Conservation (phyloP, 495 filamentous ascomycete genomes). For the Entonaema liquescens region DNA sequence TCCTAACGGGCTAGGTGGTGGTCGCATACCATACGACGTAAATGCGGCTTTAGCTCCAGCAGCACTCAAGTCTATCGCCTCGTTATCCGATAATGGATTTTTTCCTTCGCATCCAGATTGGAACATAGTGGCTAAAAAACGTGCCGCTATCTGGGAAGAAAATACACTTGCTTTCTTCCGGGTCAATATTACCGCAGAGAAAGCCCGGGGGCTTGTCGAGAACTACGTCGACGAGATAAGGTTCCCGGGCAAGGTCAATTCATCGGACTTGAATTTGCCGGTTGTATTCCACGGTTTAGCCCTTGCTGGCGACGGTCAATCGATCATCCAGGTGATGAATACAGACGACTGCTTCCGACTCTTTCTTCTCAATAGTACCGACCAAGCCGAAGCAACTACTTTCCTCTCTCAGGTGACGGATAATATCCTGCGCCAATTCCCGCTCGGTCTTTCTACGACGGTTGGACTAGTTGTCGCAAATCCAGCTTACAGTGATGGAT, state of each 20-base stretch:
- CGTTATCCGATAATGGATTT: conserved; percentile 59
- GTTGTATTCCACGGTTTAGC: conserved; percentile 62
- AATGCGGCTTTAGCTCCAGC: conserved; percentile 71
- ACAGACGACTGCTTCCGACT: conserved; percentile 71
- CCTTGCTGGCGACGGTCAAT: conserved; percentile 62
- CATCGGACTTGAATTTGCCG: conserved; percentile 26
- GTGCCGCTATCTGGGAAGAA: conserved; percentile 71
- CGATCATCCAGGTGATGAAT: conserved; percentile 67
- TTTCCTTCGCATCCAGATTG: conserved; percentile 60
- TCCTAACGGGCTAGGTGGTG: conserved; percentile 67
- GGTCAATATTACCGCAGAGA: conserved; percentile 52
- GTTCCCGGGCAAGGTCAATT: conserved; percentile 60
- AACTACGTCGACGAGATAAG: conserved; percentile 53
- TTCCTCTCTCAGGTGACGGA: conserved; percentile 65
- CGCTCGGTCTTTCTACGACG: conserved; percentile 64
- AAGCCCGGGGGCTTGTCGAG: conserved; percentile 57
- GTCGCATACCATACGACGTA: conserved; percentile 71
- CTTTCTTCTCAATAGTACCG: conserved; percentile 68
- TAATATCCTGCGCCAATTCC: conserved; percentile 65
- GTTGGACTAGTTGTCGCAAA: conserved; percentile 69
- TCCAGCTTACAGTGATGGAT: conserved; percentile 64
- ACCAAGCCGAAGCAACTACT: conserved; percentile 63
- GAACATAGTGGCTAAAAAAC: conserved; percentile 54
- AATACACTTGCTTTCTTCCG: conserved; percentile 67
- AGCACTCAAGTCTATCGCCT: conserved; percentile 65